Base-by-base conservation (phyloP, 371 early-diverging fungal genomes). In the Rhizopus sp. region DNA sequence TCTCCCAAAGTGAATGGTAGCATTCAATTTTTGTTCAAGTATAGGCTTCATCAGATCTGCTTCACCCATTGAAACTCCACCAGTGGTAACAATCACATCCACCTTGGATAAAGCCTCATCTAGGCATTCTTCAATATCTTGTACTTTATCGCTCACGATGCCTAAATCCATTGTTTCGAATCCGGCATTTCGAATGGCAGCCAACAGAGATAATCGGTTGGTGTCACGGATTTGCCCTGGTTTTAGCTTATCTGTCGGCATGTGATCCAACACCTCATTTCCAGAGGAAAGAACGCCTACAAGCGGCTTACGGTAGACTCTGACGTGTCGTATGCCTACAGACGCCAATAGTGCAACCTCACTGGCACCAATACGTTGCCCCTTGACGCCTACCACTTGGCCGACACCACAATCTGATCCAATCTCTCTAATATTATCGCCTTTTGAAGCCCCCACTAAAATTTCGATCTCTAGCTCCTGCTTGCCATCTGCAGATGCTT, bases 51-150 rank as follows among this genome's bases (percentile, higher is more conserved):
- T 77, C 40, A 91, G 82, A 72, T 97, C 97, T 39, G 87, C 80
- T 72, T 97, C 95, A 29, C 96, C 96, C 97, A 97, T 97, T 1
- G 93, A 93, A 0, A 95, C 96, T 2, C 95, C 97, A 30, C 97
- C 97, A 0, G 95, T 93, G 2, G 92, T 91, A 17, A 95, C 82
- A 1, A 97, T 52, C 0, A 94, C 92, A 60, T 95, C 90, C 7
- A 85, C 83, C 16, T 81, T 60, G 1, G 69, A 63, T n/a, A 90
- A 59, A 1, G 88, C 90, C 23, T 68, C 57, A 4, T 62, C 62
- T 3, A 93, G 49, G 1, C 70, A 55, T 5, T 72, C 55, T 9
- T 78, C 80, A 7, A 93, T 69, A 4, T 70, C 73, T 9, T 84
- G 78, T 2, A 86, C 81, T 61, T 76, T 78, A 64, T 95, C 94